phyloP scores from a whole-genome alignment of 2,329 filamentous ascomycete species.

The Colletotrichum sp. region DNA sequence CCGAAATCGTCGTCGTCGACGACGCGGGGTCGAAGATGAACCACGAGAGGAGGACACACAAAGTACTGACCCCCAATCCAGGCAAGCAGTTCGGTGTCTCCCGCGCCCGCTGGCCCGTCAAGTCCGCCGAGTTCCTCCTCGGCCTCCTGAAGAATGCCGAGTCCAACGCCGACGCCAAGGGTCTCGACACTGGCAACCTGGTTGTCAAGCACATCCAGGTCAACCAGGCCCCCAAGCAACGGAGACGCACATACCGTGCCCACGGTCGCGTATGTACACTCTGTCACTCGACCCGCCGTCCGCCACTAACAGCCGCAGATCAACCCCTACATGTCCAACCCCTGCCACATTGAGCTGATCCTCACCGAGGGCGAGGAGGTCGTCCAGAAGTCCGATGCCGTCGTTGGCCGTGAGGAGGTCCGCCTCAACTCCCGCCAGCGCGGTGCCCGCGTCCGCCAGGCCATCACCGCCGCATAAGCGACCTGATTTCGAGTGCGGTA shows the following conservation, averaged over 20 bases:
- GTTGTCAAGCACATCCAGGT: slow-evolving; percentile 99
- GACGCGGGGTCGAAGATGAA: slow-evolving; percentile 9
- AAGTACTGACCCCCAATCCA: slow-evolving; percentile 40
- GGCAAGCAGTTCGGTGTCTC: slow-evolving; percentile 99
- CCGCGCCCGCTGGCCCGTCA: slow-evolving; percentile 98
- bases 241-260: slow-evolving; percentile 98
- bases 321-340: slow-evolving; percentile 99
- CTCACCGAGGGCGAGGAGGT: slow-evolving; percentile 96
- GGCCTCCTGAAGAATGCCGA: slow-evolving; percentile 97
- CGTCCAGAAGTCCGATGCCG: slow-evolving; percentile 84
- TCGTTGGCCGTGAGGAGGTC: slow-evolving; percentile 65
- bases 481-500: slow-evolving; percentile 11
- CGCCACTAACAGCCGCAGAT: slow-evolving; percentile 65
- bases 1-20: not conserved
- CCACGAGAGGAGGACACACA: not conserved
- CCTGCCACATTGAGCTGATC: slow-evolving; percentile 99
- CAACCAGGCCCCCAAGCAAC: slow-evolving; percentile 99
- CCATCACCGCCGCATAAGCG: slow-evolving; percentile 68
- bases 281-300: not conserved
- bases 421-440: slow-evolving; percentile 93
- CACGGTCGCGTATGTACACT: slow-evolving; percentile 91
- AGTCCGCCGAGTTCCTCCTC: slow-evolving; percentile 98
- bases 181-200: slow-evolving; percentile 95
- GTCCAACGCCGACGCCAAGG: slow-evolving; percentile 96
- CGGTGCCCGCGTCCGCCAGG: slow-evolving; percentile 69